These are phyloP conservation scores for Pyracantha coccinea DNA, from an alignment of 331 rosid genomes.

Conservation along the genomic window DNA sequence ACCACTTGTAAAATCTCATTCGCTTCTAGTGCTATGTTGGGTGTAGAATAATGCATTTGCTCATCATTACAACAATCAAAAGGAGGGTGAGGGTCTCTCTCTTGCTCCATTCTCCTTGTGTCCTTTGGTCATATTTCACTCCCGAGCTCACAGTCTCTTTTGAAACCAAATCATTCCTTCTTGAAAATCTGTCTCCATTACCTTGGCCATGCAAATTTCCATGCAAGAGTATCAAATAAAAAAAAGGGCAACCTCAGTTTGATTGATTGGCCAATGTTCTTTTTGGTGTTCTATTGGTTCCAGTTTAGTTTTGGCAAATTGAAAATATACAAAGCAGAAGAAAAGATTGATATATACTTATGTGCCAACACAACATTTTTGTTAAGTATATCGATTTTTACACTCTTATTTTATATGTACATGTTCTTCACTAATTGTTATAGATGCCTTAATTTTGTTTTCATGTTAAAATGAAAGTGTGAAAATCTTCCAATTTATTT, in stretches of 20 bases:
- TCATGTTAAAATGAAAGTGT: no score
- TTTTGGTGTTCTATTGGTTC: not conserved
- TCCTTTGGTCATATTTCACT: conserved; percentile 28
- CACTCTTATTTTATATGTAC: no score
- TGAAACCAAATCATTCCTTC: conserved; percentile 47
- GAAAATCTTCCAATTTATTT: no score
- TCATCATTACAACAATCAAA: conserved; percentile 68
- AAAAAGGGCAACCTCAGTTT: not conserved
- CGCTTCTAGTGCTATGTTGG: conserved; percentile 30
- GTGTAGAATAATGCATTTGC: conserved; percentile 16
- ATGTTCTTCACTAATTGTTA: no score
- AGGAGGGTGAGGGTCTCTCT: conserved; percentile 22
- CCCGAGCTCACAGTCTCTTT: conserved; percentile 27
- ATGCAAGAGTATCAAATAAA: conserved; percentile 36
- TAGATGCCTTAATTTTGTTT: no score
- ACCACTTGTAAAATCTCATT: conserved; percentile 20
- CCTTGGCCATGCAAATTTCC: conserved; percentile 59
- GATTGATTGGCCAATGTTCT: conserved; percentile 1
- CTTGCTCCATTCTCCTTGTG: conserved; percentile 21
- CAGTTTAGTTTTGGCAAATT: not conserved
- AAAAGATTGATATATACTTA: not conserved
- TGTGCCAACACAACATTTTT: no score
- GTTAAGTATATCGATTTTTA: no score
- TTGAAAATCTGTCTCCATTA: conserved; percentile 80
- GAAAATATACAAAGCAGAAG: not conserved